These are phyloP conservation scores for Ilyonectria mors-panacis DNA, from an alignment of 2,329 filamentous ascomycete species.

Conservation along the genomic window DNA sequence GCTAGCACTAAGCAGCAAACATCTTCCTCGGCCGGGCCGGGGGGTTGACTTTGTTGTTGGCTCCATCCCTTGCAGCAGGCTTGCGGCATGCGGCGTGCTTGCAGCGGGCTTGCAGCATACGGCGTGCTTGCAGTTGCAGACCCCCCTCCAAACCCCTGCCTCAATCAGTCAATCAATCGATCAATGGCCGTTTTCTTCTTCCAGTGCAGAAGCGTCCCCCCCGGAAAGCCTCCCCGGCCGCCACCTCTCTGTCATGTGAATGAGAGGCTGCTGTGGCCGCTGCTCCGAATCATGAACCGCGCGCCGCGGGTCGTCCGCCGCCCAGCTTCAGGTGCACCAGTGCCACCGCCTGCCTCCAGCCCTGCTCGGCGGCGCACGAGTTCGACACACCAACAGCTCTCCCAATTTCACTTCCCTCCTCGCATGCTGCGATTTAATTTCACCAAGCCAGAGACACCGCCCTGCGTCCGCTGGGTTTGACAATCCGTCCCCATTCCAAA, in stretches of 20 bases:
- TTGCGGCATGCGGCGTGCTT: neutral
- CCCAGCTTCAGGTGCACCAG: conserved; percentile 26
- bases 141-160: neutral
- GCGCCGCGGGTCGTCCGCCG: conserved; percentile 41
- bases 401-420: neutral
- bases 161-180: neutral
- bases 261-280: conserved; percentile 40
- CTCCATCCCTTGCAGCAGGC: neutral
- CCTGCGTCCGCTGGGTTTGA: neutral
- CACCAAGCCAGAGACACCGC: neutral
- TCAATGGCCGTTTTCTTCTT: conserved; percentile 4
- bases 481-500: neutral
- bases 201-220: conserved; percentile 3
- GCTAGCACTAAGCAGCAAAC: neutral
- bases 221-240: conserved; percentile 40
- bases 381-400: neutral
- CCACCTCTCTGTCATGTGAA: conserved; percentile 47
- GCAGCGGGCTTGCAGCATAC: neutral
- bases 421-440: neutral
- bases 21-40: neutral
- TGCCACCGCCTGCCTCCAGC: neutral
- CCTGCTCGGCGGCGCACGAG: neutral
- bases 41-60: neutral
- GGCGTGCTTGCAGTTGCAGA: neutral
- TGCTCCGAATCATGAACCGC: conserved; percentile 44